Percentiles rank a stretch among this genome's conserved stretches.
Evolutionary conservation across 2,329 filamentous ascomycete species (phyloP).

Genomic region (Pestalotiopsis sp.): DNA sequence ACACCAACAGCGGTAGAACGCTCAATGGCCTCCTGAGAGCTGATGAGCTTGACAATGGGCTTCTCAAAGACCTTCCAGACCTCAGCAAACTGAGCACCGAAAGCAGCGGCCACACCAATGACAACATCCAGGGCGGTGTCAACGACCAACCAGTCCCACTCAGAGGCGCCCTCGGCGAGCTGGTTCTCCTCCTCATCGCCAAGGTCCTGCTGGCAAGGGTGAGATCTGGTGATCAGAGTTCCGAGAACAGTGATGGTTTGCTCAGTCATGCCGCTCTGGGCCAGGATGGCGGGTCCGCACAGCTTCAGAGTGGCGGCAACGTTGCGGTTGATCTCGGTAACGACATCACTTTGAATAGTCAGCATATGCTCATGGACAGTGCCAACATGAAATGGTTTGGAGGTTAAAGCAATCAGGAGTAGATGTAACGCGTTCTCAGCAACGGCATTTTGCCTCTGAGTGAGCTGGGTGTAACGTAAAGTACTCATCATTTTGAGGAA

Average conservation of each 20-base stretch:
- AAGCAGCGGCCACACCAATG: conserved; percentile 79
- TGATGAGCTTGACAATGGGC: conserved; percentile 84
- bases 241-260: conserved; percentile 76
- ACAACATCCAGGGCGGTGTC: conserved; percentile 93
- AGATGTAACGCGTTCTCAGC: conserved; percentile 79
- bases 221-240: conserved; percentile 83
- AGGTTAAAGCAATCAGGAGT: conserved; percentile 23
- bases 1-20: conserved; percentile 89
- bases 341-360: conserved; percentile 68
- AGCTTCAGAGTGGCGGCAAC: conserved; percentile 88
- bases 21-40: conserved; percentile 84
- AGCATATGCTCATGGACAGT: conserved; percentile 31
- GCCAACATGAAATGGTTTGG: conserved; percentile 25
- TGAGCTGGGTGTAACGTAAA: conserved; percentile 99
- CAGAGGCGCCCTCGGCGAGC: conserved; percentile 77
- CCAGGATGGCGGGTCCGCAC: conserved; percentile 84
- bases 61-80: conserved; percentile 97
- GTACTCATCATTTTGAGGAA: conserved; percentile 75
- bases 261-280: conserved; percentile 72
- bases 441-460: conserved; percentile 90
- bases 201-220: conserved; percentile 91
- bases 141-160: conserved; percentile 97
- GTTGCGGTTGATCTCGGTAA: conserved; percentile 95
- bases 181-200: conserved; percentile 79
- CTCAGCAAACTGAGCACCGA: conserved; percentile 81